phyloP scores from a whole-genome alignment of 2,329 filamentous ascomycete genomes.

The Ceratocystiopsis sp. region DNA sequence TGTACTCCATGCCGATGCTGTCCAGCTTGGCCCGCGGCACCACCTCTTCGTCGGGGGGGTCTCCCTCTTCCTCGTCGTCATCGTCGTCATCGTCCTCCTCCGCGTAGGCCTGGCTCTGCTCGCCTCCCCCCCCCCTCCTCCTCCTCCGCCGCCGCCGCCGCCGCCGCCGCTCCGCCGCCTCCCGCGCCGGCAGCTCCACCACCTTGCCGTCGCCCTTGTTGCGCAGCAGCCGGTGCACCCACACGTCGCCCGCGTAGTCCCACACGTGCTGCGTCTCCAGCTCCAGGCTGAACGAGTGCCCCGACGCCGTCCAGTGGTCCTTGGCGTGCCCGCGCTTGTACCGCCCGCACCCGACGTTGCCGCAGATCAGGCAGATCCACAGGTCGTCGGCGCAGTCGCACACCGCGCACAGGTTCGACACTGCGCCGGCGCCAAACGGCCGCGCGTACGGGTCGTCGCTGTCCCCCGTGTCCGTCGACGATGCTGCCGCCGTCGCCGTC shows the following conservation, averaged over 20 bases:
- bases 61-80: slow-evolving; percentile 5
- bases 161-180: slow-evolving; percentile 5
- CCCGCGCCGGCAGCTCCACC: slow-evolving; percentile 58
- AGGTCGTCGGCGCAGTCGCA: slow-evolving; percentile 71
- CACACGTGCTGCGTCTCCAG: slow-evolving; percentile 88
- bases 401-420: slow-evolving; percentile 58
- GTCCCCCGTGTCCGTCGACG: slow-evolving; percentile 17
- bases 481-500: neutral
- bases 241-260: slow-evolving; percentile 92
- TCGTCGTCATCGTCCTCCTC: slow-evolving; percentile 1
- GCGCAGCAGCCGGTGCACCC: slow-evolving; percentile 89
- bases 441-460: slow-evolving; percentile 31
- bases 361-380: slow-evolving; percentile 92
- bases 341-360: slow-evolving; percentile 78
- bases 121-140: too few relatives aligned
- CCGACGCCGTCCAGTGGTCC: slow-evolving; percentile 77
- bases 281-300: slow-evolving; percentile 85
- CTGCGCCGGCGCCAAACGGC: slow-evolving; percentile 39
- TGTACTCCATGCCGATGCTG: slow-evolving; percentile 84
- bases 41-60: slow-evolving; percentile 39
- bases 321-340: slow-evolving; percentile 92
- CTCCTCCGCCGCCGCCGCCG: neutral
- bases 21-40: slow-evolving; percentile 54
- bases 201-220: slow-evolving; percentile 86
- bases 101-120: neutral